phyloP scores from a whole-genome alignment of 2,329 filamentous ascomycete species.

The Aspergillus luchuensis region DNA sequence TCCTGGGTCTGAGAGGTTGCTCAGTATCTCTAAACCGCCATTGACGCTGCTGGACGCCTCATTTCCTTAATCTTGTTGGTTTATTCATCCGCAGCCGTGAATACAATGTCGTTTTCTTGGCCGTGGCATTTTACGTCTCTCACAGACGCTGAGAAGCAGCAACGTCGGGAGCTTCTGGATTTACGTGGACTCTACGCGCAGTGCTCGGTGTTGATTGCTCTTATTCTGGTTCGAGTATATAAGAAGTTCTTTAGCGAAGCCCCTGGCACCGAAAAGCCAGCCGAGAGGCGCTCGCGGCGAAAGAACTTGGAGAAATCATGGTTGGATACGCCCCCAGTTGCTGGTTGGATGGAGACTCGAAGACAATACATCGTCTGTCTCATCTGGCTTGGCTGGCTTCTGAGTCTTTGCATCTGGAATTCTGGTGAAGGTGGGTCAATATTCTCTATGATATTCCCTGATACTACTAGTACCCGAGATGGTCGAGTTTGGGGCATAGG shows the following conservation, averaged over 20 bases:
- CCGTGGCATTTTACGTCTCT: slow-evolving; percentile 58
- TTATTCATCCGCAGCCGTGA: background rate
- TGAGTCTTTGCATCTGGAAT: slow-evolving; percentile 52
- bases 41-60: background rate
- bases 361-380: slow-evolving; percentile 53
- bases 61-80: background rate
- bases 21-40: background rate
- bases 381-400: slow-evolving; percentile 56
- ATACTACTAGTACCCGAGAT: background rate
- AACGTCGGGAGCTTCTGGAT: slow-evolving; percentile 57
- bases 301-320: slow-evolving; percentile 36
- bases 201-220: slow-evolving; percentile 52
- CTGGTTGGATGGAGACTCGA: slow-evolving; percentile 51
- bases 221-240: slow-evolving; percentile 44
- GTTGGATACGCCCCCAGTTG: slow-evolving; percentile 48
- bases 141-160: slow-evolving; percentile 51
- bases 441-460: background rate
- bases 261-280: slow-evolving; percentile 6
- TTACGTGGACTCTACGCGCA: slow-evolving; percentile 59
- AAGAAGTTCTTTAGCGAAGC: slow-evolving; percentile 17
- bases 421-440: slow-evolving; percentile 56
- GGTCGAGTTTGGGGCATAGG: background rate
- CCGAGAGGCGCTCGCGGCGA: slow-evolving; percentile 8
- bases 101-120: slow-evolving; percentile 36
- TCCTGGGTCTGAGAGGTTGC: background rate